Percentiles rank a stretch among this genome's conserved stretches.
These are phyloP conservation scores for Cryptosporidium sp. DNA, from an alignment of 169 alveolate genomes.

Conservation along the genomic window DNA sequence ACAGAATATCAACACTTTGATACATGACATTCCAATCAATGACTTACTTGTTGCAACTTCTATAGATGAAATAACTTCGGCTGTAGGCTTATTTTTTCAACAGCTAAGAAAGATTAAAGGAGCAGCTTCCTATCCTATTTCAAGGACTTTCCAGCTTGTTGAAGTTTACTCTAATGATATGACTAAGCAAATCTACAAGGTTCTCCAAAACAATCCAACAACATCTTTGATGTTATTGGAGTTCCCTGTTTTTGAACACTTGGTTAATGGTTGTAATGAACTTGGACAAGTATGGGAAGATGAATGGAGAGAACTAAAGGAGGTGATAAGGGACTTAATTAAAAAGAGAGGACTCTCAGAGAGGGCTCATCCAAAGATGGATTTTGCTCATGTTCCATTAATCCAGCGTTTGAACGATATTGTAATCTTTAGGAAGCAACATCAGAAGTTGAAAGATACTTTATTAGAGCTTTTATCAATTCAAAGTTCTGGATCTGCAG, in stretches of 20 bases:
- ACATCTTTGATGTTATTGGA: slow-evolving; percentile 87
- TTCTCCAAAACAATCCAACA: slow-evolving; percentile 80
- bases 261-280: slow-evolving; percentile 86
- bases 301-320: slow-evolving; percentile 90
- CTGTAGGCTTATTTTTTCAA: slow-evolving; percentile 90
- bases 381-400: slow-evolving; percentile 88
- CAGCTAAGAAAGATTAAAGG: slow-evolving; percentile 91
- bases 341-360: slow-evolving; percentile 88
- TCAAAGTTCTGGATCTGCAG: slow-evolving; percentile 17
- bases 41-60: slow-evolving; percentile 92
- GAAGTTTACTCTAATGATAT: slow-evolving; percentile 94
- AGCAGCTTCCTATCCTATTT: slow-evolving; percentile 89
- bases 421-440: slow-evolving; percentile 91
- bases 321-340: slow-evolving; percentile 85
- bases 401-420: slow-evolving; percentile 91
- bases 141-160: slow-evolving; percentile 90
- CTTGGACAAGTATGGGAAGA: slow-evolving; percentile 93
- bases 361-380: slow-evolving; percentile 87
- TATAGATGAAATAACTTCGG: slow-evolving; percentile 88
- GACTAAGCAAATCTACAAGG: slow-evolving; percentile 83
- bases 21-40: slow-evolving; percentile 96
- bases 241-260: slow-evolving; percentile 86
- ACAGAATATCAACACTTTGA: slow-evolving; percentile 88
- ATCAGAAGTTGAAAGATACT: slow-evolving; percentile 92
- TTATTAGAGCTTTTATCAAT: slow-evolving; percentile 73